Evolutionary conservation across 2,329 filamentous ascomycete species (phyloP).

Genomic region (Hymenoscyphus linearis): DNA sequence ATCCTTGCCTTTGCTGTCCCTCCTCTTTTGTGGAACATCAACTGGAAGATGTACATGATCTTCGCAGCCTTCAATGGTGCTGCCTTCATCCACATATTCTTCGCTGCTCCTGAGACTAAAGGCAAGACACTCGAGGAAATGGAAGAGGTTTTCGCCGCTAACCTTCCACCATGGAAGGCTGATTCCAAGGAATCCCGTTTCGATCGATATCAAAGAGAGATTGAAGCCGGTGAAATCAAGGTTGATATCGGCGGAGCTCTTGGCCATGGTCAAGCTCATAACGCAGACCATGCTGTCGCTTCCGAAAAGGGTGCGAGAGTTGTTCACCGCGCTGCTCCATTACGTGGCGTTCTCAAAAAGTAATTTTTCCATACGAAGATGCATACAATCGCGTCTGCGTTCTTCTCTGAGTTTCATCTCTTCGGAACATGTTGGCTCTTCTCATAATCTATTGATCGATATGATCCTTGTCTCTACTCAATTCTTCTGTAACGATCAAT

Average conservation of each 20-base stretch:
- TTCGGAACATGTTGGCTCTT: not conserved
- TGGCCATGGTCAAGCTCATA: not conserved
- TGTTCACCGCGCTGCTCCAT: not conserved
- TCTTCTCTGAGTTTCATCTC: not conserved
- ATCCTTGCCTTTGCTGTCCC: slow-evolving; percentile 49
- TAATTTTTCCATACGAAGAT: too few relatives aligned
- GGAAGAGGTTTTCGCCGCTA: slow-evolving; percentile 64
- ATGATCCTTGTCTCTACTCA: not conserved
- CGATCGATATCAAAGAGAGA: slow-evolving; percentile 43
- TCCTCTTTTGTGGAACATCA: slow-evolving; percentile 48
- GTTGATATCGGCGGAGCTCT: slow-evolving; percentile 6
- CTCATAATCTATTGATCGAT: not conserved
- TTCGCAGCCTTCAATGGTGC: slow-evolving; percentile 67
- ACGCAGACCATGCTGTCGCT: not conserved
- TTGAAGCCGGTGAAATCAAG: slow-evolving; percentile 36
- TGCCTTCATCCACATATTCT: slow-evolving; percentile 64
- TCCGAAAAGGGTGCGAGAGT: not conserved
- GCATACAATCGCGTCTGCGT: too few relatives aligned
- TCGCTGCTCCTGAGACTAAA: slow-evolving; percentile 63
- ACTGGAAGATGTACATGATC: slow-evolving; percentile 65
- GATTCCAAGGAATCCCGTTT: slow-evolving; percentile 38
- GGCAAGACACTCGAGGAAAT: slow-evolving; percentile 74
- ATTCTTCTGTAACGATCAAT: not conserved
- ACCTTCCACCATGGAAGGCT: slow-evolving; percentile 53
- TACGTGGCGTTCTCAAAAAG: not conserved